Percentiles rank a stretch among this genome's conserved stretches.
Evolutionary conservation across 352 stramenopile genomes (phyloP).

Genomic region (Phytopythium delawarense): DNA sequence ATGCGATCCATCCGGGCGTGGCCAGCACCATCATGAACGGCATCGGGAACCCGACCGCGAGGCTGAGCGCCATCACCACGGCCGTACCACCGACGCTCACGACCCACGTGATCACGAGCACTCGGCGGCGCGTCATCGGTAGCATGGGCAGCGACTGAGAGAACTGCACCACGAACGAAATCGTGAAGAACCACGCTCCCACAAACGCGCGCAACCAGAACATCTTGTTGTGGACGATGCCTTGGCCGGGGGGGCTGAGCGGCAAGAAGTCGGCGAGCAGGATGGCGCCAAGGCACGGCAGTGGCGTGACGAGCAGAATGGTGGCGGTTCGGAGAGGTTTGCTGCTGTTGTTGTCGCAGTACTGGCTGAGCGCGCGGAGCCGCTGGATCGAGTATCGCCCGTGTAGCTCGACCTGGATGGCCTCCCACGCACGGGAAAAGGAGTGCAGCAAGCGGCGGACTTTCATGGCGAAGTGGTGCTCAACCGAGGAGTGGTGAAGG

Average conservation of each 20-base stretch:
- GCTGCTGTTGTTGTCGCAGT: neutral
- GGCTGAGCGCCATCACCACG: slow-evolving; percentile 7
- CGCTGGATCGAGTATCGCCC: slow-evolving; percentile 28
- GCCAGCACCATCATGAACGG: slow-evolving; percentile 16
- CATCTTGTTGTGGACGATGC: neutral
- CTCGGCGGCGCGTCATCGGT: neutral
- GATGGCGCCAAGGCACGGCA: neutral
- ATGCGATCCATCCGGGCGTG: slow-evolving; percentile 12
- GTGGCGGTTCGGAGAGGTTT: neutral
- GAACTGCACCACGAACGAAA: neutral
- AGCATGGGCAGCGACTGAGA: neutral
- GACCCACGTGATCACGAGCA: slow-evolving; percentile 8
- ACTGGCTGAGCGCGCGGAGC: slow-evolving; percentile 2
- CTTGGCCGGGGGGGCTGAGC: neutral
- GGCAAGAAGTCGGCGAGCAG: neutral
- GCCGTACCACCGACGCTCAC: neutral
- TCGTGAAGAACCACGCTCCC: neutral
- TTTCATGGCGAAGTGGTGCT: neutral
- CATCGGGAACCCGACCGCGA: slow-evolving; percentile 13
- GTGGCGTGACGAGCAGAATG: neutral
- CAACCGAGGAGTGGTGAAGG: neutral
- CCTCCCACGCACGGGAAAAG: slow-evolving; percentile 13
- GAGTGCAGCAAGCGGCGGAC: neutral
- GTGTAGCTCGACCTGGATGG: slow-evolving; percentile 34
- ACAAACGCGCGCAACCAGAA: neutral